Conservation (phyloP, 768 basidiomycete species). For the Mrakia gelida region DNA sequence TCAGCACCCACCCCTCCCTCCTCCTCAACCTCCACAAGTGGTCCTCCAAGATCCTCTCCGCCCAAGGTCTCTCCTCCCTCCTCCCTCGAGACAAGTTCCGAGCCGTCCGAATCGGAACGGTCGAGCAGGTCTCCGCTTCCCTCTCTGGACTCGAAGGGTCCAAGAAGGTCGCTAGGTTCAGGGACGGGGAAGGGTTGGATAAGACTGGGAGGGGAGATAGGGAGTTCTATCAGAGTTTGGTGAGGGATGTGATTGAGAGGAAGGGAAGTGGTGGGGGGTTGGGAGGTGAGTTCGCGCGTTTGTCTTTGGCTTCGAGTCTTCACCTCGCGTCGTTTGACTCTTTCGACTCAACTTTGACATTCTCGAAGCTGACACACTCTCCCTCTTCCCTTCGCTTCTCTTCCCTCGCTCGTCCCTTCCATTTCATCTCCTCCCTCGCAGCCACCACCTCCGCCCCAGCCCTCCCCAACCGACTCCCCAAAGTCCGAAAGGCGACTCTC, state of each 20-base stretch:
- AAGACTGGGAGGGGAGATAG: conserved; percentile 57
- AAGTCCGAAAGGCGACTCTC: conserved; percentile 61
- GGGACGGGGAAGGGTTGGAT: conserved; percentile 46
- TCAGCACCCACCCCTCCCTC: conserved; percentile 23
- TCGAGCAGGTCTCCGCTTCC: conserved; percentile 72
- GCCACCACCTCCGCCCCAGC: conserved; percentile 11
- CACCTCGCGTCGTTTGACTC: too few species aligned
- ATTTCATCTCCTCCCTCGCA: neutral
- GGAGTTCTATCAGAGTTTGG: conserved; percentile 87
- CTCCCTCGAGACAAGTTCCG: conserved; percentile 60
- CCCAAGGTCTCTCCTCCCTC: conserved; percentile 67
- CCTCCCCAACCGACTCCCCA: conserved; percentile 25
- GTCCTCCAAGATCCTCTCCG: conserved; percentile 93
- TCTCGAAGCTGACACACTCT: neutral
- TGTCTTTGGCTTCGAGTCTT: too few species aligned
- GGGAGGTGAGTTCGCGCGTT: conserved; percentile 13
- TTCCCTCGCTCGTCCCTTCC: neutral
- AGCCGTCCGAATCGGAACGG: conserved; percentile 55
- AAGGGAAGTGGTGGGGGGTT: conserved; percentile 44
- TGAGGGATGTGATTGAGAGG: conserved; percentile 83
- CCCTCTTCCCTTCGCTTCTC: neutral
- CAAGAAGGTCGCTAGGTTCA: conserved; percentile 26
- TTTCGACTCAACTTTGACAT: too few species aligned
- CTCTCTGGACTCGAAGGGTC: conserved; percentile 44
- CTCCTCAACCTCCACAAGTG: conserved; percentile 77